A percentile compares a stretch with the other conserved stretches of the same genome.
Evolutionary conservation across 257 asterid genomes (phyloP).

Genomic region (Solanum bukasovii): DNA sequence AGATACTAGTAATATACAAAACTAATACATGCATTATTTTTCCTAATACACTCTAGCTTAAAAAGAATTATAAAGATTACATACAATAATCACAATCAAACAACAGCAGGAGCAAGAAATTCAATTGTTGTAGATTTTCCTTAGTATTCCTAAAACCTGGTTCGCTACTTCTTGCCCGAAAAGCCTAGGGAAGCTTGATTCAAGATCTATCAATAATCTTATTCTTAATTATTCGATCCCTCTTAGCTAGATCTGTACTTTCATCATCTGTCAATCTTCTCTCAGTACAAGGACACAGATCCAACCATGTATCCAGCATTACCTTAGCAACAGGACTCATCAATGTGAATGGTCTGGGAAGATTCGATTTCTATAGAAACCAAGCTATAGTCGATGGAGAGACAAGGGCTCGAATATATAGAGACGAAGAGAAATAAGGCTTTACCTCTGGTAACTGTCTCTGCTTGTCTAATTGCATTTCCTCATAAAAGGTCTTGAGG

Average conservation of each 20-base stretch:
- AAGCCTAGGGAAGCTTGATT: constrained; percentile 62
- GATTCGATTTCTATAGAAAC: constrained; percentile 20
- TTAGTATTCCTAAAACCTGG: constrained; percentile 34
- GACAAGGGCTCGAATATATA: constrained; percentile 40
- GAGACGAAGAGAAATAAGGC: constrained; percentile 49
- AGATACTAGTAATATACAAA: too few species aligned
- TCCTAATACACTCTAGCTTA: too few species aligned
- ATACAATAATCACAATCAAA: not conserved
- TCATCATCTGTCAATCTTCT: constrained; percentile 37
- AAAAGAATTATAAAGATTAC: not conserved
- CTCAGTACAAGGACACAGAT: constrained; percentile 41
- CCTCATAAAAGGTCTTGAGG: constrained; percentile 69
- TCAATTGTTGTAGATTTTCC: constrained; percentile 23
- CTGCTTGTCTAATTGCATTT: constrained; percentile 52
- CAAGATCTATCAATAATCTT: constrained; percentile 59
- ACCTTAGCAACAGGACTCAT: constrained; percentile 52
- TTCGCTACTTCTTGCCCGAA: constrained; percentile 62
- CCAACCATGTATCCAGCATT: constrained; percentile 48
- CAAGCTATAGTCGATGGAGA: constrained; percentile 33
- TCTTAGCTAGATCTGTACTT: constrained; percentile 24
- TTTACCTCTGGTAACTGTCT: constrained; percentile 54
- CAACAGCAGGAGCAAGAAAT: not conserved
- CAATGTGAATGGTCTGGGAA: constrained; percentile 18
- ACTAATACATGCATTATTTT: too few species aligned
- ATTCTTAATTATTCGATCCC: constrained; percentile 46